Percentiles rank a stretch among this genome's conserved stretches.
These are phyloP conservation scores for Halophytophthora polymorphica DNA, from an alignment of 352 stramenopile species.

Conservation along the genomic window DNA sequence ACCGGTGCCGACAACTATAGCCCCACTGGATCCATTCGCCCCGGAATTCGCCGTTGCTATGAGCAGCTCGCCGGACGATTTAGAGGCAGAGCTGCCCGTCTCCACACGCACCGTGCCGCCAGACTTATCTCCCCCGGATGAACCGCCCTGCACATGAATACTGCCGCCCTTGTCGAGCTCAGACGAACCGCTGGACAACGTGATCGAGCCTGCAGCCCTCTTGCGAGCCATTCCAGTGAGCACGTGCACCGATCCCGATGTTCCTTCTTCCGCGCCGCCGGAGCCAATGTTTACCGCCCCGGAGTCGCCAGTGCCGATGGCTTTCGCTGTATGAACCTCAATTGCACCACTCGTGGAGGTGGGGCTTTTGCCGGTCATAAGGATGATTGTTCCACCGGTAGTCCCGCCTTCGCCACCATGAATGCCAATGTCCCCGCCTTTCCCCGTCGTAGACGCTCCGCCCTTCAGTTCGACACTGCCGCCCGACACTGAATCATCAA, in stretches of 20 bases:
- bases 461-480: slow-evolving; percentile 66
- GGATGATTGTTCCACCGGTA: slow-evolving; percentile 49
- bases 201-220: slow-evolving; percentile 27
- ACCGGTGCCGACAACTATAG: slow-evolving; percentile 47
- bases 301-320: slow-evolving; percentile 16
- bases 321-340: slow-evolving; percentile 25
- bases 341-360: slow-evolving; percentile 51
- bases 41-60: slow-evolving; percentile 35
- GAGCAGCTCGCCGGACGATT: slow-evolving; percentile 43
- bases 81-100: slow-evolving; percentile 34
- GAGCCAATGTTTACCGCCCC: slow-evolving; percentile 33
- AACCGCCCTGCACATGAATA: slow-evolving; percentile 31
- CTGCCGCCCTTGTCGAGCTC: slow-evolving; percentile 26
- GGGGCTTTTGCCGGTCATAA: slow-evolving; percentile 39
- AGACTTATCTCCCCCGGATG: slow-evolving; percentile 24
- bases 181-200: slow-evolving; percentile 35
- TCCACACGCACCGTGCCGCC: slow-evolving; percentile 49
- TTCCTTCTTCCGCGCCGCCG: slow-evolving; percentile 13
- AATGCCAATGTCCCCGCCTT: slow-evolving; percentile 57
- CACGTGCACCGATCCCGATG: slow-evolving; percentile 40
- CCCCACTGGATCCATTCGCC: slow-evolving; percentile 41
- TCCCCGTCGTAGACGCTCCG: slow-evolving; percentile 58
- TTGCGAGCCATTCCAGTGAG: slow-evolving; percentile 32
- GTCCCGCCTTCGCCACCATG: slow-evolving; percentile 34
- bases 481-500: slow-evolving; percentile 73